Evolutionary conservation across 169 alveolate species (phyloP).

Genomic region (Plasmodium falciparum): DNA sequence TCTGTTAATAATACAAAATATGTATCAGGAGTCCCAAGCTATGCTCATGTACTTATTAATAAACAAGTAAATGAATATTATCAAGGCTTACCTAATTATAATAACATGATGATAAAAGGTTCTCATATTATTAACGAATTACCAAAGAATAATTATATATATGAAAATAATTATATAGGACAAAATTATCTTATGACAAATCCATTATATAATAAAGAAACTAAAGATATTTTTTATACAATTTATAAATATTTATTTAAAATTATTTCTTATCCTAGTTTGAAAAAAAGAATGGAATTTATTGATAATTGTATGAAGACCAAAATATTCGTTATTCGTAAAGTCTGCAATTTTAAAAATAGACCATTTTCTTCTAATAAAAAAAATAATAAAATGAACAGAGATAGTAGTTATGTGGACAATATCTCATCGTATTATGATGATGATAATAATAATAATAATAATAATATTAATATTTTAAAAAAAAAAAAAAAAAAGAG

Average conservation of each 20-base stretch:
- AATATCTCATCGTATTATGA: constrained; percentile 1
- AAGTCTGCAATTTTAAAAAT: constrained; percentile 23
- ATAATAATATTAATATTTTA: too few species aligned
- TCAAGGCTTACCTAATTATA: neutral
- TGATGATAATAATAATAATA: too few species aligned
- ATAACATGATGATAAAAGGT: neutral
- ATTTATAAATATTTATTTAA: constrained; percentile 36
- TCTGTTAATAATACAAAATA: too few species aligned
- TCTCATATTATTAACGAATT: constrained; percentile 12
- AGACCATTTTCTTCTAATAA: neutral
- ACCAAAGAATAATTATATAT: constrained; percentile 34
- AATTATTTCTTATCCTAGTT: constrained; percentile 33
- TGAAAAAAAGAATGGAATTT: constrained; percentile 55
- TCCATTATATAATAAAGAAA: constrained; percentile 63
- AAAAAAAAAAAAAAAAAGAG: neutral
- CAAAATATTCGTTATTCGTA: constrained; percentile 36
- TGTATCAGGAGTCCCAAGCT: too few species aligned
- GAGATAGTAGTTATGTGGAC: neutral
- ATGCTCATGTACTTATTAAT: neutral
- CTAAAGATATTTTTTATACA: constrained; percentile 56
- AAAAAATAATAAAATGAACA: constrained; percentile 1
- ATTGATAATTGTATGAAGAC: constrained; percentile 53
- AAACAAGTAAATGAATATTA: neutral
- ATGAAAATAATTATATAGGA: constrained; percentile 35
- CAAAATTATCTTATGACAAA: constrained; percentile 24